Conservation (phyloP, 2,329 filamentous ascomycete species). For the Aspergillus alliaceus region DNA sequence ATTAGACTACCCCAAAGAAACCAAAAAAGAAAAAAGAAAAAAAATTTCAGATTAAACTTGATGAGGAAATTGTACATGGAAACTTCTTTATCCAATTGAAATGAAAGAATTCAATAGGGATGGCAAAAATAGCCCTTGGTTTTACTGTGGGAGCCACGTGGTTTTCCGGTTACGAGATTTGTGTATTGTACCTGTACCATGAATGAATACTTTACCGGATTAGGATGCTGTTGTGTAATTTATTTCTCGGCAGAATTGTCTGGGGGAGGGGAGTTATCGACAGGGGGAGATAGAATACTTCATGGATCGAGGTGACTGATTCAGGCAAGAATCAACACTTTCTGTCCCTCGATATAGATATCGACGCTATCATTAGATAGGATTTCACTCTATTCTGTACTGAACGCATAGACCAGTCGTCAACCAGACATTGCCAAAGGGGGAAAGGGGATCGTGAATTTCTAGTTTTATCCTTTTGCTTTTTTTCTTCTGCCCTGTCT, state of each 20-base stretch:
- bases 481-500: background rate
- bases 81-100: no score
- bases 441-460: background rate
- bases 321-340: no score
- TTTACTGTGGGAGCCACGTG: constrained; percentile 1
- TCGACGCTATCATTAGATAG: background rate
- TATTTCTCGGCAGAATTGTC: background rate
- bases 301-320: no score
- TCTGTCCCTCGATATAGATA: no score
- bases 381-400: background rate
- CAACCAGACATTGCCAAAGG: background rate
- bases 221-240: background rate
- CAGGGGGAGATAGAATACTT: background rate
- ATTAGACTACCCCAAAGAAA: background rate
- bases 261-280: background rate
- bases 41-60: background rate
- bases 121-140: background rate
- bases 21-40: background rate
- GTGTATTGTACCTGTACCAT: background rate
- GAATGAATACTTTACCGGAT: background rate
- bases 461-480: background rate
- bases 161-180: background rate
- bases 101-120: background rate
- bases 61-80: background rate
- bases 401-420: background rate